Base-by-base conservation (phyloP, 306 rosid genomes). In the Prunus mira region DNA sequence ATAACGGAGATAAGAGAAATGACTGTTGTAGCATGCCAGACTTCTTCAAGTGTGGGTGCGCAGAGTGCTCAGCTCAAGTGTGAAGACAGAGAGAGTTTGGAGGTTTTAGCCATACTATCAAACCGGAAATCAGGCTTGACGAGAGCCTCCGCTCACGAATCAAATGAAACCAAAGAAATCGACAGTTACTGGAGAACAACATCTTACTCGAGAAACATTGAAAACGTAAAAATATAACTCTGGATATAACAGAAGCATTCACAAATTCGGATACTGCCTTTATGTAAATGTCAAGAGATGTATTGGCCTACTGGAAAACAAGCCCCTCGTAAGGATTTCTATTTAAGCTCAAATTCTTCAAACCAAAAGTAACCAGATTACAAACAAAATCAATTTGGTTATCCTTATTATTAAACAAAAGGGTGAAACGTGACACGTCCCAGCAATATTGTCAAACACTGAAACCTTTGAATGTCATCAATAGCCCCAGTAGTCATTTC, bases 401-500 rank as follows among this genome's bases (percentile, higher is more conserved):
- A 56, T 78, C 41, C 64, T 79, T 82, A 84, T 91, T 93, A 90
- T 84, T 81, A 47, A 86, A 84, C 78, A 83, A 84, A 76, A 78
- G 86, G 17, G 65, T 74, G 76, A 81, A 71, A 80, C 71, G 62
- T 78, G 82, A 81, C 76, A 78, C 70, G 60, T 50, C 73, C 86
- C 72, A 49, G 83, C 83, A 67, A 81, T 54, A 76, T 74, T 56
- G 82, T 81, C 80, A 77, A 79, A 71, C 68, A 60, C 52, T 52
- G 43, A 71, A 63, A 64, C 69, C 63, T 63, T 38, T 65, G 72
- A 61, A 51, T 47, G 73, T 74, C 62, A 80, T 90, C 87, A 93
- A 87, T 96, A 96, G 76, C 98, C 99, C 96, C 97, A 96, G 88
- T 88, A 13, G 78, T 91, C 97, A 45, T 96, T 91, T 70, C 96